phyloP scores from a whole-genome alignment of 192 early-diverging fungal species.

The Linnemannia schmuckeri region DNA sequence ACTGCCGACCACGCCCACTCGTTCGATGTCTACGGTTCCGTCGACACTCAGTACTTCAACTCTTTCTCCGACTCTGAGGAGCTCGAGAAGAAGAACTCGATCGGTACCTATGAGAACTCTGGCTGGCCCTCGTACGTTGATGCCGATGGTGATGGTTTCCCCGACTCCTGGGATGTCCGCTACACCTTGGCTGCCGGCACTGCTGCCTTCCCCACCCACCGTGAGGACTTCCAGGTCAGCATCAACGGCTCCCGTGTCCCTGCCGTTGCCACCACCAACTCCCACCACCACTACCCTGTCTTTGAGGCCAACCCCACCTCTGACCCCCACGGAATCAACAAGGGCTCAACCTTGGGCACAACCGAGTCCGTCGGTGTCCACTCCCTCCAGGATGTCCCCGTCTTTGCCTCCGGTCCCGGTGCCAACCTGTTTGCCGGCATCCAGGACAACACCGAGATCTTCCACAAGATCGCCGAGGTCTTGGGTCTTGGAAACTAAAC shows the following conservation, averaged over 20 bases:
- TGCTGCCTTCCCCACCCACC: constrained; percentile 55
- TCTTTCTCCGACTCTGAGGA: constrained; percentile 49
- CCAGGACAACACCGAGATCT: constrained; percentile 64
- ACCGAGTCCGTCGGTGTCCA: constrained; percentile 56
- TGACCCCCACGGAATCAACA: constrained; percentile 36
- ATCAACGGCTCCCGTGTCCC: constrained; percentile 55
- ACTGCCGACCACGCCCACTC: constrained; percentile 77
- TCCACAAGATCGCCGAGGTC: constrained; percentile 64
- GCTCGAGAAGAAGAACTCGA: constrained; percentile 57
- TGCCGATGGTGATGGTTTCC: constrained; percentile 63
- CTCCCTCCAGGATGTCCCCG: constrained; percentile 63
- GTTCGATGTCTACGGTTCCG: constrained; percentile 74
- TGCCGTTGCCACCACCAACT: constrained; percentile 33
- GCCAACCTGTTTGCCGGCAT: constrained; percentile 55
- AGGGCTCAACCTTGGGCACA: constrained; percentile 32
- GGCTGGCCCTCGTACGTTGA: constrained; percentile 65
- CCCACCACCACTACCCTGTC: constrained; percentile 47
- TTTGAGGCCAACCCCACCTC: constrained; percentile 39
- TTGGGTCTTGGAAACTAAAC: constrained; percentile 53
- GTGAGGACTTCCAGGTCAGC: constrained; percentile 61
- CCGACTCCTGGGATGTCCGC: constrained; percentile 61
- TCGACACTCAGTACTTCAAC: constrained; percentile 70
- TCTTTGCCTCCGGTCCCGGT: constrained; percentile 60
- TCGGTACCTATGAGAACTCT: constrained; percentile 65
- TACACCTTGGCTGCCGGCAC: constrained; percentile 61